These are phyloP conservation scores for Rhodotorula glutinis DNA, from an alignment of 1,284 basidiomycete genomes.

Conservation along the genomic window DNA sequence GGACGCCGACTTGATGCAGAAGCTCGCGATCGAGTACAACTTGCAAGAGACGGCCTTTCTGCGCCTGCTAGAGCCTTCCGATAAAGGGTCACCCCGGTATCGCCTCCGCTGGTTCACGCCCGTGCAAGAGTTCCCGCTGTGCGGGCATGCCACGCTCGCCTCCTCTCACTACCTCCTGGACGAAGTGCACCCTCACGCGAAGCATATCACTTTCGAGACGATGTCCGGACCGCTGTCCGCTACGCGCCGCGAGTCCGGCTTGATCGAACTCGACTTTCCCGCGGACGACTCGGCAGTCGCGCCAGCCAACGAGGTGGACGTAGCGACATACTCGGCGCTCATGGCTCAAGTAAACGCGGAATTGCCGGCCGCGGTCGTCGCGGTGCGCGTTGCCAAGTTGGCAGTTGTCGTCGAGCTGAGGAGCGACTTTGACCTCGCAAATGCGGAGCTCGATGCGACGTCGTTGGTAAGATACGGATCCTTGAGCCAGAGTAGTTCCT, in stretches of 20 bases:
- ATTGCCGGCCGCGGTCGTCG: not conserved
- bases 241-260: constrained; percentile 36
- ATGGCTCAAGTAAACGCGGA: not conserved
- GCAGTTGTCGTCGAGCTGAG: constrained; percentile 22
- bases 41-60: constrained; percentile 56
- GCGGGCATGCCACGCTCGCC: constrained; percentile 59
- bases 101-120: constrained; percentile 37
- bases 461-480: constrained; percentile 7
- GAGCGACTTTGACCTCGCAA: constrained; percentile 8
- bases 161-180: constrained; percentile 52
- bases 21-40: constrained; percentile 53
- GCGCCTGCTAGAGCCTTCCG: not conserved
- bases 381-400: not conserved
- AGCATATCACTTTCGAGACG: constrained; percentile 51
- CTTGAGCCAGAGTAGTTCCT: too few relatives aligned
- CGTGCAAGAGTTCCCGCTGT: constrained; percentile 40
- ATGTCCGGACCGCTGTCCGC: constrained; percentile 35
- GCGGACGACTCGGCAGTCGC: constrained; percentile 21
- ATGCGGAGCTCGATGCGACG: not conserved
- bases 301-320: not conserved
- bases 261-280: constrained; percentile 54
- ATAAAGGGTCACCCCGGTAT: not conserved
- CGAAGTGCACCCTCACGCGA: constrained; percentile 34
- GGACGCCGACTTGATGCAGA: constrained; percentile 1
- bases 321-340: too few relatives aligned